Conservation (phyloP, 2,329 filamentous ascomycete species). For the Exserohilum rostratum region DNA sequence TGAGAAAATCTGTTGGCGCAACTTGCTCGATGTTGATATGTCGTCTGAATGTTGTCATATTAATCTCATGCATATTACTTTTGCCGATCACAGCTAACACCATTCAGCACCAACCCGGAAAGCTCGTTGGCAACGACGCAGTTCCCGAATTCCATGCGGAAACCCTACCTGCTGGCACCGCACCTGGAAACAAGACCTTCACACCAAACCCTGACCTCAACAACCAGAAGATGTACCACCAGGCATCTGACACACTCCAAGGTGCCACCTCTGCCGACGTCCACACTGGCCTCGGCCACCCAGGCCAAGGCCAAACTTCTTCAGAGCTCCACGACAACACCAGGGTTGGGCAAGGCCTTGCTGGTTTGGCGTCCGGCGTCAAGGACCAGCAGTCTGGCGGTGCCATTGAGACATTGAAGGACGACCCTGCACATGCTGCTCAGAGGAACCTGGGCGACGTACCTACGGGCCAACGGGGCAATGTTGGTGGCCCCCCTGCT, state of each 20-base stretch:
- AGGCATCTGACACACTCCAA: slow-evolving; percentile 54
- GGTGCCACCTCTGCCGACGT: slow-evolving; percentile 62
- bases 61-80: not conserved
- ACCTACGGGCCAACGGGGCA: slow-evolving; percentile 42
- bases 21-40: not conserved
- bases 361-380: slow-evolving; percentile 47
- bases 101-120: slow-evolving; percentile 67
- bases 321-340: slow-evolving; percentile 57
- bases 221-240: slow-evolving; percentile 52
- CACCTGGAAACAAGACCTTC: slow-evolving; percentile 59
- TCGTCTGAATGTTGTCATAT: too few species aligned
- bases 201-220: slow-evolving; percentile 53
- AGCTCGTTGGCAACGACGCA: slow-evolving; percentile 63
- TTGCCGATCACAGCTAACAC: not conserved
- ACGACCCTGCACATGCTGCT: slow-evolving; percentile 41
- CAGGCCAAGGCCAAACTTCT: slow-evolving; percentile 56
- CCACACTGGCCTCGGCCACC: slow-evolving; percentile 60
- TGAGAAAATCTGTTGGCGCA: not conserved
- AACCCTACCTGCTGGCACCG: slow-evolving; percentile 66
- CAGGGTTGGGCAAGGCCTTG: slow-evolving; percentile 52
- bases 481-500: slow-evolving; percentile 36
- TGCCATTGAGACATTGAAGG: slow-evolving; percentile 29
- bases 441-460: slow-evolving; percentile 50
- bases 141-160: slow-evolving; percentile 69
- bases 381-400: slow-evolving; percentile 15